Percentiles rank a stretch among this genome's conserved stretches.
Conservation (phyloP, 768 basidiomycete species). For the Stropharia rugosoannulata region DNA sequence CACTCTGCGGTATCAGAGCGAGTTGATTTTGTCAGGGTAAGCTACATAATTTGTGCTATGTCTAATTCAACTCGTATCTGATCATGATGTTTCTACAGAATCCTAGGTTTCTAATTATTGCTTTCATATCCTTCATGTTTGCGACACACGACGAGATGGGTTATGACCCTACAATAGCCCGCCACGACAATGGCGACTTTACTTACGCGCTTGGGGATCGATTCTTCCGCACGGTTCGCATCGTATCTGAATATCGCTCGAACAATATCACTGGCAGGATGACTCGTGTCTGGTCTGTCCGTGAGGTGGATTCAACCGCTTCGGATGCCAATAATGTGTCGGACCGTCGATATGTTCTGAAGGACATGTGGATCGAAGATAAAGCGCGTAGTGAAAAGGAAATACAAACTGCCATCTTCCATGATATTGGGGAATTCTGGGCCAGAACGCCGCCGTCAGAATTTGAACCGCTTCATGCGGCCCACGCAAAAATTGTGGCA, state of each 20-base stretch:
- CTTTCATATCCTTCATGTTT: slow-evolving; percentile 1
- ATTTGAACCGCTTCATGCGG: too few relatives aligned
- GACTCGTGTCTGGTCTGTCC: not conserved
- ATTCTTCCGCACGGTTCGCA: not conserved
- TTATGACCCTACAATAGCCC: not conserved
- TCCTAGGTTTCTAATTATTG: not conserved
- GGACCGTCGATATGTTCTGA: not conserved
- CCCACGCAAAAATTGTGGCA: too few relatives aligned
- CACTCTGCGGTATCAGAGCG: not conserved
- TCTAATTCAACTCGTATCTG: not conserved
- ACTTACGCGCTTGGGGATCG: not conserved
- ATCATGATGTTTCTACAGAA: not conserved
- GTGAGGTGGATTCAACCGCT: not conserved
- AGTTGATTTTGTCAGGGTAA: not conserved
- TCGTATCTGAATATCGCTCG: not conserved
- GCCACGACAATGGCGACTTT: too few relatives aligned
- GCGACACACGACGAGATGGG: not conserved
- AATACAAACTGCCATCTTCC: not conserved
- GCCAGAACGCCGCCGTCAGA: too few relatives aligned
- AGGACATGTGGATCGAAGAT: slow-evolving; percentile 2
- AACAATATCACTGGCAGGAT: not conserved
- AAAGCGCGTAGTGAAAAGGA: not conserved
- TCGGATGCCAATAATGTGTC: not conserved
- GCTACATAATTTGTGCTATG: not conserved
- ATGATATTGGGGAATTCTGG: not conserved